Evolutionary conservation across 129 eudicot genomes (phyloP).

Genomic region (Daucus carota): DH1_v3.0 NC_030388.2:11781501-11782000

Average conservation of each 20-base stretch:
- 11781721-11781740: neutral
- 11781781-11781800: neutral
- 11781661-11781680: neutral
- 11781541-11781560: slow-evolving; percentile 37
- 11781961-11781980: slow-evolving; percentile 97
- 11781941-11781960: slow-evolving; percentile 87
- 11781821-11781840: neutral
- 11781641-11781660: neutral
- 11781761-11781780: neutral
- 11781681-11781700: neutral
- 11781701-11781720: neutral
- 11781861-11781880: slow-evolving; percentile 27
- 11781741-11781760: neutral
- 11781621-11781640: neutral
- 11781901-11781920: slow-evolving; percentile 83
- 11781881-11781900: slow-evolving; percentile 87
- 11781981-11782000: neutral
- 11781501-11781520: slow-evolving; percentile 82
- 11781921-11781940: slow-evolving; percentile 47
- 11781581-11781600: slow-evolving; percentile 14
- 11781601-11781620: neutral
- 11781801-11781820: neutral
- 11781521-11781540: slow-evolving; percentile 60
- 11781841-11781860: neutral
- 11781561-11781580: slow-evolving; percentile 61